Evolutionary conservation across 192 early-diverging fungal genomes (phyloP).

Genomic region (Coemansia sp.): DNA sequence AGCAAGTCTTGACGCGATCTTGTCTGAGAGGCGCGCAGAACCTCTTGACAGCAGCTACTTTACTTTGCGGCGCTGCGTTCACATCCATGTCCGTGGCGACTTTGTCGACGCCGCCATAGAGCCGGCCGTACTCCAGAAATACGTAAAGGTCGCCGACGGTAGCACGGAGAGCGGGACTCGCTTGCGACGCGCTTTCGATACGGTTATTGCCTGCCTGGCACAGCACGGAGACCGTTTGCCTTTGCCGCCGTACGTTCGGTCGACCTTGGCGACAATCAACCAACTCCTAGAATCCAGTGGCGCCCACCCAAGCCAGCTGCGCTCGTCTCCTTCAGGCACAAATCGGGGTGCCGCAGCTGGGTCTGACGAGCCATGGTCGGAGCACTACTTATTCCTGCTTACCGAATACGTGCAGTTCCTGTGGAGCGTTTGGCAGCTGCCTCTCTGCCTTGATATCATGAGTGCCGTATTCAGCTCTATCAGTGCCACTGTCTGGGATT

Average conservation of each 20-base stretch:
- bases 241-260: background rate
- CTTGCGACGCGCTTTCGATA: slow-evolving; percentile 26
- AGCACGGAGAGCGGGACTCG: slow-evolving; percentile 23
- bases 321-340: no score
- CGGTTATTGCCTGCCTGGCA: slow-evolving; percentile 12
- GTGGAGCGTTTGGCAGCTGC: slow-evolving; percentile 27
- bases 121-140: slow-evolving; percentile 1
- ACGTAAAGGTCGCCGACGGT: background rate
- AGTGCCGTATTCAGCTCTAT: slow-evolving; percentile 11
- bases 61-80: background rate
- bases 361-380: background rate
- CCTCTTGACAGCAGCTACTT: background rate
- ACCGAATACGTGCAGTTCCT: slow-evolving; percentile 33
- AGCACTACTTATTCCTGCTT: slow-evolving; percentile 3
- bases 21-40: background rate
- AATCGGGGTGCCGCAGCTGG: no score
- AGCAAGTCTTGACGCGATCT: slow-evolving; percentile 6
- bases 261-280: slow-evolving; percentile 11
- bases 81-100: background rate
- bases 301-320: no score
- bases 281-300: background rate
- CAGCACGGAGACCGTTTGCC: background rate
- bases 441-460: slow-evolving; percentile 2
- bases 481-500: slow-evolving; percentile 22
- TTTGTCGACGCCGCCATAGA: background rate